Evolutionary conservation across 257 asterid genomes (phyloP).

Genomic region (Fraxinus quadrangulata): DNA sequence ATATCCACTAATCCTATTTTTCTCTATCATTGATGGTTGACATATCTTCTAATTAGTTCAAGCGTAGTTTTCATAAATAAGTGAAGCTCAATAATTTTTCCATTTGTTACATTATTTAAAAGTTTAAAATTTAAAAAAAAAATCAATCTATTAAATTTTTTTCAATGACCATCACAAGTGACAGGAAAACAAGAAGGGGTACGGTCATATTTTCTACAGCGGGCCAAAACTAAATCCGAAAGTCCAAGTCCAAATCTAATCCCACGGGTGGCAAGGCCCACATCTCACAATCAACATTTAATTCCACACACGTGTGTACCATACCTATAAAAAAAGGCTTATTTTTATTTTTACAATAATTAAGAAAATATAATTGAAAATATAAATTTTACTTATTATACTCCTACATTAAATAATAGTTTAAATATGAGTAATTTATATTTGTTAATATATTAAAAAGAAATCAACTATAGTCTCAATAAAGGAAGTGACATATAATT

Average conservation of each 20-base stretch:
- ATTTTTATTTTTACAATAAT: no score
- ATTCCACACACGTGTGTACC: conserved; percentile 48
- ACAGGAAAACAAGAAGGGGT: conserved; percentile 12
- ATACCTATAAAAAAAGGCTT: neutral
- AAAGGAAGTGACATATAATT: no score
- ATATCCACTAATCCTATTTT: neutral
- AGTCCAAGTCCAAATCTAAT: conserved; percentile 37
- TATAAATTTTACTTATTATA: no score
- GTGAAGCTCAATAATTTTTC: neutral
- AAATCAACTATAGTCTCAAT: no score
- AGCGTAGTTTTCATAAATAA: neutral
- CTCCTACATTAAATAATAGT: no score
- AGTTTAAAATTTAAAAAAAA: neutral
- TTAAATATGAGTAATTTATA: no score
- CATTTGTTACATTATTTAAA: neutral
- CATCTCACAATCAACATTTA: conserved; percentile 35
- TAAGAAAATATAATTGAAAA: no score
- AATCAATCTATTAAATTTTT: neutral
- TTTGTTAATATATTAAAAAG: no score
- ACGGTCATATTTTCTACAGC: conserved; percentile 20
- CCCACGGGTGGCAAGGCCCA: conserved; percentile 64
- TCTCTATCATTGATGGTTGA: neutral
- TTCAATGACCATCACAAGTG: neutral
- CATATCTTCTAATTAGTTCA: neutral
- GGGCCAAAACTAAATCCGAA: conserved; percentile 36